Evolutionary conservation across 352 stramenopile species (phyloP), one percentile per base, ranked within the genome.

Genomic region (Phytophthora fragariae): DNA sequence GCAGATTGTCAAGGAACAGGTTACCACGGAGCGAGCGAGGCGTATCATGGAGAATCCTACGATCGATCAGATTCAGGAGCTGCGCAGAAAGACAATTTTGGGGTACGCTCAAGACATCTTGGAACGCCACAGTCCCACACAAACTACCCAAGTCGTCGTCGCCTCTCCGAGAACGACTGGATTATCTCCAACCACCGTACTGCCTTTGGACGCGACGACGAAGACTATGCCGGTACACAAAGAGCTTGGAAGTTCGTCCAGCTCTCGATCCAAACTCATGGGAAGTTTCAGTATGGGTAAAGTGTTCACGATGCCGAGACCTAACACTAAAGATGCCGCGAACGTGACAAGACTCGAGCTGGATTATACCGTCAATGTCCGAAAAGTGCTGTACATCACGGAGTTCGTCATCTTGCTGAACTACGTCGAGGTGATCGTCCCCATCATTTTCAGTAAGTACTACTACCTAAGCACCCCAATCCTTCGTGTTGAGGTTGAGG

Each of bases 371-470:
- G 21, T 67, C 0, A 49, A 72, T 11, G 56, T 73, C 0, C 57
- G 74, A 5, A 55, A 74, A 35, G 47, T 85, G 39, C 67, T 88
- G 3, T 82, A 86, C 41, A 67, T 84, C 53, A 80, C 81, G 2
- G 79, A 86, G 70, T 89, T 84, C 12, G 33, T 86, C 17, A 24
- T 86, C 21, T 62, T 86, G 55, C 68, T 81, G 46, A 81, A 88
- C 57, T 85, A 77, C 29, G 68, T 80, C 2, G 76, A 86, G 39
- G 75, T 83, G 4, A 66, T 80, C 29, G 71, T 88, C 15, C 77
- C 81, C 6, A 17, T 79, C 4, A 76, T 86, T 29, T 85, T 85
- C 60, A 69, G 79, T 85, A 65, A n/a, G n/a, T n/a, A n/a, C n/a
- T n/a, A n/a, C n/a, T n/a, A n/a, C n/a, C n/a, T n/a, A 21, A 21